A percentile compares a stretch with the other conserved stretches of the same genome.
phyloP scores from a whole-genome alignment of 768 basidiomycete species.

The Leccinum rimulosum region DNA sequence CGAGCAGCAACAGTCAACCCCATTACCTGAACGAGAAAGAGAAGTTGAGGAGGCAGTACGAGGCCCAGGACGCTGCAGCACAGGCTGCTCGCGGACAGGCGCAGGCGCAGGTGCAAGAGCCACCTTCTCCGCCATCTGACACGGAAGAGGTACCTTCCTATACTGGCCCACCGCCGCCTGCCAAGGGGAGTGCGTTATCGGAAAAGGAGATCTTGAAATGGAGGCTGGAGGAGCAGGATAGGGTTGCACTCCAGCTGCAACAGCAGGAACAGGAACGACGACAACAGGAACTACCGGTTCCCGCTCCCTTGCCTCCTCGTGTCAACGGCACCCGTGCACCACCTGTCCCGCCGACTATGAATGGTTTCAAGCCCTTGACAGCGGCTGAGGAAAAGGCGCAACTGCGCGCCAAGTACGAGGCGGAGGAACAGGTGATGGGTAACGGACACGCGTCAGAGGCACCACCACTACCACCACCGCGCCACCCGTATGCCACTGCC shows the following conservation, averaged over 20 bases:
- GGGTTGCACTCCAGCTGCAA: conserved; percentile 31
- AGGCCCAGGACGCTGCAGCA: conserved; percentile 62
- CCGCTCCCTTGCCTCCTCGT: conserved; percentile 26
- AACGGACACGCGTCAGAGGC: conserved; percentile 38
- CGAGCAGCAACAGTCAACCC: conserved; percentile 36
- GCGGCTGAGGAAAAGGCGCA: conserved; percentile 81
- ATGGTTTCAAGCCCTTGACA: conserved; percentile 42
- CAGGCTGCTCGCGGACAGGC: conserved; percentile 20
- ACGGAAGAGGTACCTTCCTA: conserved; percentile 23
- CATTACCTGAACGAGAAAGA: conserved; percentile 64
- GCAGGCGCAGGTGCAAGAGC: conserved; percentile 13
- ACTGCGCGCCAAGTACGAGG: conserved; percentile 61
- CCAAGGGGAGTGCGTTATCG: conserved; percentile 29
- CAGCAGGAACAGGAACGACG: conserved; percentile 10
- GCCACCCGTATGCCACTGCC: conserved; percentile 15
- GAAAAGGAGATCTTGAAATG: conserved; percentile 61
- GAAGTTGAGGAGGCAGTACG: conserved; percentile 57
- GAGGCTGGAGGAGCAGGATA: conserved; percentile 57
- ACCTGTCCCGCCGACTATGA: conserved; percentile 27
- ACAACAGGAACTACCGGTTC: conserved; percentile 4
- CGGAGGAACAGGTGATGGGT: conserved; percentile 39
- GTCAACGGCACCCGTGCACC: conserved; percentile 30
- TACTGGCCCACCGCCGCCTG: conserved; percentile 12
- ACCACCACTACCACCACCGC: neutral
- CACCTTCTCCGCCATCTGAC: conserved; percentile 18